Percentiles rank a stretch among this genome's conserved stretches.
Conservation (phyloP, 306 rosid species). For the Malus domestica region ASM211411v1 NC_041792.1:31684907-31685406, state of each 20-base stretch:
- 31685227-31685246: background rate
- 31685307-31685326: background rate
- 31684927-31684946: background rate
- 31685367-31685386: no score
- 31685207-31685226: background rate
- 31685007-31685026: background rate
- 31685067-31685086: no score
- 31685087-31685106: accelerated
- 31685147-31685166: no score
- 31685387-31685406: no score
- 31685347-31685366: no score
- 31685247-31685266: background rate
- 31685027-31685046: background rate
- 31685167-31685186: no score
- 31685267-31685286: background rate
- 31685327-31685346: no score
- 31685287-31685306: background rate
- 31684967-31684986: background rate
- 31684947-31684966: background rate
- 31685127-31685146: no score
- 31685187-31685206: no score
- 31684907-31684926: background rate
- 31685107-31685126: background rate
- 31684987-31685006: background rate
- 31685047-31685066: background rate